Evolutionary conservation across 495 filamentous ascomycete species (phyloP), one percentile per base, ranked within the genome.

Genomic region (Penicillium chermesinum): DNA sequence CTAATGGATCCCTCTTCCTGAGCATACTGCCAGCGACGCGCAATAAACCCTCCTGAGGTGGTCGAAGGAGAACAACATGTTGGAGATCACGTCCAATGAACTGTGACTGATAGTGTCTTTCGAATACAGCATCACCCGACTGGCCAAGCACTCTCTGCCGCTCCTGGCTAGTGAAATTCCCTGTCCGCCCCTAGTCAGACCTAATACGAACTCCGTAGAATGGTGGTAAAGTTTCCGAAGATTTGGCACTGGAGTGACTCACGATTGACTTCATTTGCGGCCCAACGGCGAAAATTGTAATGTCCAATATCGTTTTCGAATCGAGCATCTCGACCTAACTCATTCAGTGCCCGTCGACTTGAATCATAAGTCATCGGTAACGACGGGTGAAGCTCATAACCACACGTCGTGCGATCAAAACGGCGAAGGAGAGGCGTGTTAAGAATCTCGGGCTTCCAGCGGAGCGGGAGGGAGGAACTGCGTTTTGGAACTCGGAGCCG

Each of bases 261-360:
- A 65, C 52, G 40, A 49, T 67, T 65, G n/a, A 60, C 59, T 57
- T 65, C 38, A 55, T 67, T 67, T 59, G 45, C 54, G 17, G 57
- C 43, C 64, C 49, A 65, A 33, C 54, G 41, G 22, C 59, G 55
- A 44, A 46, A 67, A 40, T 63, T 63, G 35, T 65, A 65, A 59
- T 67, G 36, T n/a, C 57, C 41, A 44, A 67, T 59, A 53, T 65
- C 44, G 38, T 67, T 50, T 45, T 65, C 44, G 40, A 67, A 67
- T 61, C 41, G 25, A 51, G 57, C 21, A 47, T 57, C 57, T 41
- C 44, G 37, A 25, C 57, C 53, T 30, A 57, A 45, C 46, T 56
- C 49, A 41, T 49, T 37, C 7, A 59, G 47, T 4, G 49, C 52
- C 7, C 38, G 32, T 16, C 48, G 44, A 52, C 47, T 52, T 44